Base-by-base conservation (phyloP, 1,139 yeast genomes). In the Yamadazyma trypodendri region DNA sequence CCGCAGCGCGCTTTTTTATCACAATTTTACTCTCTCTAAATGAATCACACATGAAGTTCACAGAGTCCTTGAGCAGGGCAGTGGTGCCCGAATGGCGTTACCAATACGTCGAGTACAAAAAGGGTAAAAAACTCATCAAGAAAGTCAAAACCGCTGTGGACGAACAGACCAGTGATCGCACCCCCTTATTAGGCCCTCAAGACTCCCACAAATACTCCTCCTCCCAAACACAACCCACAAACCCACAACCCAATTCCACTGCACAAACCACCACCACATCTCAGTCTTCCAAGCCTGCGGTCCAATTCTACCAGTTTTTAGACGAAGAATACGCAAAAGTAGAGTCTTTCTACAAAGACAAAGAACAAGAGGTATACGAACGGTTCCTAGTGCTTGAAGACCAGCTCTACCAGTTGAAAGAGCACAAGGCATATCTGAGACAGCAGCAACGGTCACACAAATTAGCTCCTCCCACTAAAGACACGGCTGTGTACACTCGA, bases 81-180 rank as follows among this genome's bases (percentile, higher is more conserved):
- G 61, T 78, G 44, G 86, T 86, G 6, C 95, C 96, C 2, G 96
- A 88, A 58, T 88, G 96, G 96, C 72, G 79, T 49, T 79, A 77
- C 42, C 89, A 84, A 55, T 88, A 89, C 51, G 66, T 89, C 28
- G 81, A 87, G 58, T 89, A 89, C 55, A 83, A 82, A 54, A 63
- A 63, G 18, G 75, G 75, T 6, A 69, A 68, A 49, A 68, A 67
- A 47, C 47, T 63, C 35, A 67, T 69, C 40, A 65, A 66, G 40
- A 54, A 54, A 33, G 31, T 48, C 8, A 31, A 27, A 11, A 33
- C 28, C 9, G 37, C 15, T 16, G 35, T 21, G 6, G 22, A 15
- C 13, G 9, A 23, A 7, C 31, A 24, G 15, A 21, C 23, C 28
- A 18, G 22, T 13, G 36, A 33, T 13, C 24, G 27, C 13, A 33